Evolutionary conservation across 108 stramenopile species (phyloP).

Genomic region (Nitzschia putrida): DNA sequence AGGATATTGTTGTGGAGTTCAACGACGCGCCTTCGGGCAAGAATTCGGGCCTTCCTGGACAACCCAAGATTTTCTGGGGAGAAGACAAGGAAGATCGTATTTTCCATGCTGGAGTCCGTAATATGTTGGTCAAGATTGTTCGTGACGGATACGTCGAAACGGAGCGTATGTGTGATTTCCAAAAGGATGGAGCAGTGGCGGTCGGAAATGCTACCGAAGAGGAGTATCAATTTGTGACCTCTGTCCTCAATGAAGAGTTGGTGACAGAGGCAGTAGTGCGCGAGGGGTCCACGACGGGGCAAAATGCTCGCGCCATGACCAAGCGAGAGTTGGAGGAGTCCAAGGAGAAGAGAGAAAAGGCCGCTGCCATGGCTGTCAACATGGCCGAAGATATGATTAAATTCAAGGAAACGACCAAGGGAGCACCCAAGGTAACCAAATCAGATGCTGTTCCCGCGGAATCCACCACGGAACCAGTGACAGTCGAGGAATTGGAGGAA

Average conservation of each 20-base stretch:
- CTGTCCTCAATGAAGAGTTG: constrained; percentile 56
- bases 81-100: constrained; percentile 81
- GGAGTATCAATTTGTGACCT: constrained; percentile 87
- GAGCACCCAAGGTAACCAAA: constrained; percentile 31
- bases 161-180: constrained; percentile 66
- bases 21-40: constrained; percentile 76
- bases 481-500: constrained; percentile 46
- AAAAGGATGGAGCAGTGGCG: constrained; percentile 63
- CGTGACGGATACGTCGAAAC: constrained; percentile 78
- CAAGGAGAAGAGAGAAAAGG: constrained; percentile 47
- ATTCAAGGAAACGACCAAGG: constrained; percentile 41
- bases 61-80: constrained; percentile 69
- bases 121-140: constrained; percentile 57
- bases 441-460: constrained; percentile 1
- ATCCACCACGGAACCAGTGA: background rate
- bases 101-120: constrained; percentile 82
- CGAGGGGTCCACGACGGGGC: constrained; percentile 55
- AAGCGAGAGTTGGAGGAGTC: constrained; percentile 64
- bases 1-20: constrained; percentile 67
- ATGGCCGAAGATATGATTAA: constrained; percentile 47
- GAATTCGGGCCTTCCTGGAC: constrained; percentile 47
- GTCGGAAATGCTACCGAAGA: constrained; percentile 75
- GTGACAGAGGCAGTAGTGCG: constrained; percentile 72
- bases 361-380: constrained; percentile 41
- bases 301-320: constrained; percentile 68